Evolutionary conservation across 2,329 filamentous ascomycete genomes (phyloP).

Genomic region (Cephalotrichum gorgonifer): DNA sequence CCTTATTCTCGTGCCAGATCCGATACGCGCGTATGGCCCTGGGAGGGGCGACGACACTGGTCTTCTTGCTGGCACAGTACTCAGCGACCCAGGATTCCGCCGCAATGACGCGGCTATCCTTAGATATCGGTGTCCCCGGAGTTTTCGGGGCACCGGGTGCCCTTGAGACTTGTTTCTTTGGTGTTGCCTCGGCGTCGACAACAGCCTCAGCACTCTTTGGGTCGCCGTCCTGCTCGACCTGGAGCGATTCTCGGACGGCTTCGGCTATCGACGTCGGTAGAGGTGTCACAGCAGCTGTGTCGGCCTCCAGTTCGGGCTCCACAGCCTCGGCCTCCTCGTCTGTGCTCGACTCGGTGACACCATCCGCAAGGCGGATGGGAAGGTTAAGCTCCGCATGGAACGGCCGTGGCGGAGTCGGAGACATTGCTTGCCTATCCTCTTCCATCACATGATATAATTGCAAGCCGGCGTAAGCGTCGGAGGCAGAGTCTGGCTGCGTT

Average conservation of each 20-base stretch:
- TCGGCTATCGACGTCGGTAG: background rate
- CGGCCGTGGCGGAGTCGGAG: constrained; percentile 62
- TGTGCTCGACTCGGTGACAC: constrained; percentile 17
- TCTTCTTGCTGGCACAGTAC: constrained; percentile 21
- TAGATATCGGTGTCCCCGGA: constrained; percentile 8
- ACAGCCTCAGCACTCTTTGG: background rate
- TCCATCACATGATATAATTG: constrained; percentile 67
- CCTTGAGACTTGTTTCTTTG: constrained; percentile 7
- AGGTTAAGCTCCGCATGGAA: constrained; percentile 55
- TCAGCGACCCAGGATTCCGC: constrained; percentile 27
- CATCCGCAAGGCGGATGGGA: constrained; percentile 48
- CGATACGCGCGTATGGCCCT: constrained; percentile 46
- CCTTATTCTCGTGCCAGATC: constrained; percentile 48
- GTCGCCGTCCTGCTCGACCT: background rate
- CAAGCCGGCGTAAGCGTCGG: constrained; percentile 71
- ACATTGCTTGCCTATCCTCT: constrained; percentile 51
- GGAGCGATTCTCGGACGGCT: background rate
- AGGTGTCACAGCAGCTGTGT: constrained; percentile 1
- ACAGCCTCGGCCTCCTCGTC: constrained; percentile 15
- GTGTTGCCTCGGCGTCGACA: background rate
- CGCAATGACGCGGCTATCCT: constrained; percentile 30
- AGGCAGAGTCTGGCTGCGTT: constrained; percentile 54
- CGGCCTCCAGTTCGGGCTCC: constrained; percentile 15
- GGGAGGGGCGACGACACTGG: constrained; percentile 15
- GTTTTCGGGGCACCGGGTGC: constrained; percentile 16